Evolutionary conservation across 2,329 filamentous ascomycete genomes (phyloP).

Genomic region (Fusarium fujikuroi): DNA sequence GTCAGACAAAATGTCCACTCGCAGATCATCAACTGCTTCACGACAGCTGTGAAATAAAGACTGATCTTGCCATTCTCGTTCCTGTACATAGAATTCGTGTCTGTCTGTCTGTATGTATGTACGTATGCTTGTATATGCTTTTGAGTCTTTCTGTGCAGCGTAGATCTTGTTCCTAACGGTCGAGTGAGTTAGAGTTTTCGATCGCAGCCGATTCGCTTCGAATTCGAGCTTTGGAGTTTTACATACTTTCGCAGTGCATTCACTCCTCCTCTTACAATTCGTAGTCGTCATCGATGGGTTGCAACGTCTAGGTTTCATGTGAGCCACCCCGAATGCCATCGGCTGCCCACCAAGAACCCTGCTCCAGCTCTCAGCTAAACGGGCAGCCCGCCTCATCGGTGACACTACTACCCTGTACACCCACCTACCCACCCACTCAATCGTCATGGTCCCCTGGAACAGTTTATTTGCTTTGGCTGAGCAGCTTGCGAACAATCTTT

Average conservation of each 20-base stretch:
- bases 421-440: background rate
- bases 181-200: background rate
- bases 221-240: constrained; percentile 8
- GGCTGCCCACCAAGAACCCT: constrained; percentile 27
- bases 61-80: background rate
- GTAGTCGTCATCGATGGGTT: constrained; percentile 28
- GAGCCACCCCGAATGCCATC: constrained; percentile 37
- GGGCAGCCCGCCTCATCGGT: constrained; percentile 35
- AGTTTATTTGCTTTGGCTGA: constrained; percentile 14
- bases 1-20: background rate
- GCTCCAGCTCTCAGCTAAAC: constrained; percentile 35
- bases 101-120: background rate
- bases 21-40: background rate
- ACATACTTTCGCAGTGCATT: background rate
- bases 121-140: background rate
- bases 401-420: constrained; percentile 26
- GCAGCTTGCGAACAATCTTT: background rate
- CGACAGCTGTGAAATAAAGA: background rate
- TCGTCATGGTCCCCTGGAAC: constrained; percentile 19
- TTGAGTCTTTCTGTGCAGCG: background rate
- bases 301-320: constrained; percentile 34
- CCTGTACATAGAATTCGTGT: background rate
- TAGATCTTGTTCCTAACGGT: background rate
- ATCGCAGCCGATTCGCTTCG: background rate
- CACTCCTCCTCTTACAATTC: constrained; percentile 20